phyloP scores from a whole-genome alignment of 192 early-diverging fungal species.

The Diversispora epigaea region DNA sequence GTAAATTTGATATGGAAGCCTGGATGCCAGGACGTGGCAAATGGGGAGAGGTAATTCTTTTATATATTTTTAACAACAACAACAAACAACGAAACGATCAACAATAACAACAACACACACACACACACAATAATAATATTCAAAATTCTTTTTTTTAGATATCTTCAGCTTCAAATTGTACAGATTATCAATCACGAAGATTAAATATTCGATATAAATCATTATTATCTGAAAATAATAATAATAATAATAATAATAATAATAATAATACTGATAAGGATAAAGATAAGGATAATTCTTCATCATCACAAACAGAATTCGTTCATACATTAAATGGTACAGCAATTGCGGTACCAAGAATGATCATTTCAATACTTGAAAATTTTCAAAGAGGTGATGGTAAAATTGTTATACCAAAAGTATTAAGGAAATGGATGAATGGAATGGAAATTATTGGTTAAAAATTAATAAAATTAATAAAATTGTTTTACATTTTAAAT shows the following conservation, averaged over 20 bases:
- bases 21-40: slow-evolving; percentile 91
- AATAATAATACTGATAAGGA: slow-evolving; percentile 29
- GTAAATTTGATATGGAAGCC: slow-evolving; percentile 92
- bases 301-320: slow-evolving; percentile 53
- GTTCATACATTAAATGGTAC: slow-evolving; percentile 93
- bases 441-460: slow-evolving; percentile 42
- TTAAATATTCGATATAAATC: slow-evolving; percentile 71
- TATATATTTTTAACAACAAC: not conserved
- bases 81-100: not conserved
- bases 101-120: too few relatives aligned
- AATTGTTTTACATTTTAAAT: too few relatives aligned
- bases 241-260: slow-evolving; percentile 32
- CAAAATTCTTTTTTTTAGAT: slow-evolving; percentile 51
- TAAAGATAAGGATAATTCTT: slow-evolving; percentile 2
- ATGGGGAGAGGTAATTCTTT: slow-evolving; percentile 69
- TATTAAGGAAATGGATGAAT: slow-evolving; percentile 71
- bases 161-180: slow-evolving; percentile 88
- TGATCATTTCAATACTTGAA: slow-evolving; percentile 86
- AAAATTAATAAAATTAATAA: too few relatives aligned
- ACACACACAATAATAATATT: not conserved
- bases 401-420: slow-evolving; percentile 65
- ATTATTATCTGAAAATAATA: slow-evolving; percentile 26
- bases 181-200: slow-evolving; percentile 88
- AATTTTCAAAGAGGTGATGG: slow-evolving; percentile 76
- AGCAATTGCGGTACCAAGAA: slow-evolving; percentile 84